Base-by-base conservation (phyloP, 2,329 filamentous ascomycete genomes). In the Rutstroemia sp. region DNA sequence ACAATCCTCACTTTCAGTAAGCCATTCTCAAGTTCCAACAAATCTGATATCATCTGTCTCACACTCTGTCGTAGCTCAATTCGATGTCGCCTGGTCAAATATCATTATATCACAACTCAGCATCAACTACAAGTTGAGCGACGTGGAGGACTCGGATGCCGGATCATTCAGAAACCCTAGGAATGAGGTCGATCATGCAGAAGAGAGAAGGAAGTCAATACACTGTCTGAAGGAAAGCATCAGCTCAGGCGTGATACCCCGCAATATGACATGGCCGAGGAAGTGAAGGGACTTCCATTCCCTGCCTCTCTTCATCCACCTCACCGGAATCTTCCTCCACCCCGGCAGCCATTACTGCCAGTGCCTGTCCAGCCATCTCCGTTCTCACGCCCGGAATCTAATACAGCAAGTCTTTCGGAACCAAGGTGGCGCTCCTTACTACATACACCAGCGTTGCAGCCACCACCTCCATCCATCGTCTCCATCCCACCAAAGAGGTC, bases 401-500 rank as follows among this genome's bases (percentile, higher is more conserved):
- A 57, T 19, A 54, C 60, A 36, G 54, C 49, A 21, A 58, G 53
- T 5, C 66, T 63, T 36, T 44, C 60, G 16, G 39, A 55, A 7
- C 38, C 60, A 4, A 57, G 63, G 55, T 64, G 64, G 54, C 56
- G 57, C 16, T 64, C 65, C 9, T 34, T 64, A 44, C 40, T 49
- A 34, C 52, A 54, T 30, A 17, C 54, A 40, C 17, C 64, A 10
- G 52, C 55, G 40, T 48, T 63, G 19, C 67, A 64, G 54, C 36
- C 57, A 17, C 61, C 64, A 9, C 58, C 44, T 23, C 49, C 61
- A 34, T 19, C 60, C 61, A 9, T 59, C 59, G 19, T 19, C 78
- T 17, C 77, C 79, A 25, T 72, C 74, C 25, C 61, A 65, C 56
- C 64, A 69, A 59, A 57, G 66, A 57, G 58, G 74, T 40, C 78